Conservation (phyloP, 1,139 yeast species). For the Yamadazyma buinensis region DNA sequence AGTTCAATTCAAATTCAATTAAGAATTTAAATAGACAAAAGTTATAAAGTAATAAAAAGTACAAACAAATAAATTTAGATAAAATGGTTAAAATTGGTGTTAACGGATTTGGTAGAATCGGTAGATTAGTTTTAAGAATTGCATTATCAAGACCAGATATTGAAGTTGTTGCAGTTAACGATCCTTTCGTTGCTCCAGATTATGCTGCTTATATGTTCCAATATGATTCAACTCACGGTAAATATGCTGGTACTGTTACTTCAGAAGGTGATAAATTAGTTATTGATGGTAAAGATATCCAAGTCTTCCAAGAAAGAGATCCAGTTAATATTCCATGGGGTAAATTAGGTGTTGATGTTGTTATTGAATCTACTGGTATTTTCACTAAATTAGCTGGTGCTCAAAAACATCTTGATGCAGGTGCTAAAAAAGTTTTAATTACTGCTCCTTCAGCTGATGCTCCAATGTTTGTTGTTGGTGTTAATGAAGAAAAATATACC, state of each 20-base stretch:
- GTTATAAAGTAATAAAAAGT: no score
- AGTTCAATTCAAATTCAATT: no score
- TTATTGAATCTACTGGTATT: conserved; percentile 78
- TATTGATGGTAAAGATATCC: conserved; percentile 58
- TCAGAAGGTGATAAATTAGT: conserved; percentile 45
- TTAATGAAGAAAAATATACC: conserved; percentile 63
- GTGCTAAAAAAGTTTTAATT: conserved; percentile 78
- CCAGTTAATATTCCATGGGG: conserved; percentile 76
- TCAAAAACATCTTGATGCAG: conserved; percentile 66
- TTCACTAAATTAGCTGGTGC: conserved; percentile 71
- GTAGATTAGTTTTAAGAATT: conserved; percentile 71
- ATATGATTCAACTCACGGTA: conserved; percentile 77
- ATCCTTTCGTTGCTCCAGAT: conserved; percentile 69
- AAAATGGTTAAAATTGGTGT: conserved; percentile 46
- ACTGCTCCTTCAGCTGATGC: conserved; percentile 79
- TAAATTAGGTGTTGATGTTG: conserved; percentile 59
- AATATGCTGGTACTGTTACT: conserved; percentile 56
- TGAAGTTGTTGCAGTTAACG: conserved; percentile 69
- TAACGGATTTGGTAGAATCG: conserved; percentile 80
- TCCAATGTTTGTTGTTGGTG: conserved; percentile 78
- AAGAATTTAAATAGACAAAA: no score
- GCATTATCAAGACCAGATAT: conserved; percentile 61
- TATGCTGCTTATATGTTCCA: conserved; percentile 79
- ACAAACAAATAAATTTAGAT: no score
- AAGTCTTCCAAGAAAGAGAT: conserved; percentile 65